A percentile compares a stretch with the other conserved stretches of the same genome.
These are phyloP conservation scores for Silene vulgaris DNA, from an alignment of 179 eudicot species.

Conservation along the genomic window DNA sequence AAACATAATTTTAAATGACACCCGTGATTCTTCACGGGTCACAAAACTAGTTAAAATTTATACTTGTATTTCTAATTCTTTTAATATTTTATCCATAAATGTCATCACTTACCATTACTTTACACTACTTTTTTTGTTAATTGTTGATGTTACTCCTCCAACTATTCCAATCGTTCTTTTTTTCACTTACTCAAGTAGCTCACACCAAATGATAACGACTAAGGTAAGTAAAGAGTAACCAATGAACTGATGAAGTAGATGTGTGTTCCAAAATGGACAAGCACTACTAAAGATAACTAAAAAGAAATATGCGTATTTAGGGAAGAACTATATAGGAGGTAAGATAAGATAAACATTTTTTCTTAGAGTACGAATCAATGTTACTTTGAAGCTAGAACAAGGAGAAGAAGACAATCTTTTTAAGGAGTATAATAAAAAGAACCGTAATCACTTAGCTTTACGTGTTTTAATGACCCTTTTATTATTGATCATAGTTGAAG, in stretches of 20 bases:
- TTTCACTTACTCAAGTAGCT: background rate
- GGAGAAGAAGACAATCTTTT: background rate
- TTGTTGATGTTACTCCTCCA: background rate
- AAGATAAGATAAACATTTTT: background rate
- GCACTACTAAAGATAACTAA: background rate
- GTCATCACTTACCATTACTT: background rate
- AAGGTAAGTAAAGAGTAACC: background rate
- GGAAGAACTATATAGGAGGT: constrained; percentile 6
- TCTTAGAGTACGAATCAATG: background rate
- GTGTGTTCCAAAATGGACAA: constrained; percentile 10
- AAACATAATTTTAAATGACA: too few species aligned
- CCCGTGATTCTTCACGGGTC: too few species aligned
- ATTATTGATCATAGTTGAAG: too few species aligned
- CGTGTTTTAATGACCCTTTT: too few species aligned
- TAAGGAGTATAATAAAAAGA: background rate
- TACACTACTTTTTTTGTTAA: too few species aligned
- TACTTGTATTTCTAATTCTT: too few species aligned
- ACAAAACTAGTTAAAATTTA: too few species aligned
- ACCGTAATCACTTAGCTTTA: too few species aligned
- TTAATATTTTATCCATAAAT: too few species aligned
- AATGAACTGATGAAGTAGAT: background rate
- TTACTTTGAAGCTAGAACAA: background rate
- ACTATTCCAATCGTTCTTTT: constrained; percentile 8
- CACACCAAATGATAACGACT: background rate
- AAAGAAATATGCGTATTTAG: background rate